Evolutionary conservation across 1,284 basidiomycete genomes (phyloP), one percentile per base, ranked within the genome.

Genomic region (Moesziomyces antarcticus): DNA sequence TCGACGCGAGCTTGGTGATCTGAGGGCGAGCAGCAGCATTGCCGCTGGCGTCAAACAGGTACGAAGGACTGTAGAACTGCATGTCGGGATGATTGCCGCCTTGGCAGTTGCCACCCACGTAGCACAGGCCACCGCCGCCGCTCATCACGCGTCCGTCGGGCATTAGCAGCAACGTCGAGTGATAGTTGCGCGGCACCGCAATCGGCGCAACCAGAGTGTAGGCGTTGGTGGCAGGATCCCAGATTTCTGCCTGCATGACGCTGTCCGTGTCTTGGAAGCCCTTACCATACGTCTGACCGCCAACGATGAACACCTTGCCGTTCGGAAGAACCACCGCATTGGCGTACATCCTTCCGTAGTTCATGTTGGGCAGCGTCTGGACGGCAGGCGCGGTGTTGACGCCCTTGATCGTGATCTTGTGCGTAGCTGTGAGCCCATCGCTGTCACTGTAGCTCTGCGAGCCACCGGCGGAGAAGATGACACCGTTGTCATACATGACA

Each of bases 101-200:
- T 4, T 50, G 9, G 48, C 48, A 50, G 14, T 16, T 16, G 11
- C 48, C 48, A 30, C 16, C 16, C 20, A 50, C 33, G 35, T 41
- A 50, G 35, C 48, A 50, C 30, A 50, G 22, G 13, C 48, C 48
- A 6, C 48, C 48, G 8, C 48, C 48, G 30, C 48, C 48, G 48
- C 48, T 50, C 48, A 50, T 50, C 5, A 50, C 48, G 21, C 48
- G 48, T 21, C 48, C 48, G 20, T 50, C 48, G 20, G 48, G 48
- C 48, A 50, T 22, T 18, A 50, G 48, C 20, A 50, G 35, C 33
- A 35, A 20, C 48, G 35, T 40, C 33, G 48, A 50, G 48, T 50
- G 48, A n/a, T 50, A 50, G 48, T 50, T 50, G 48, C 48, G 48
- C 4, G 48, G 48, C n/a, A 50, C 48, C 4, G 33, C 21, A 11